Evolutionary conservation across 148 eudicot species (phyloP).

Genomic region (Limonium bicolor): DNA sequence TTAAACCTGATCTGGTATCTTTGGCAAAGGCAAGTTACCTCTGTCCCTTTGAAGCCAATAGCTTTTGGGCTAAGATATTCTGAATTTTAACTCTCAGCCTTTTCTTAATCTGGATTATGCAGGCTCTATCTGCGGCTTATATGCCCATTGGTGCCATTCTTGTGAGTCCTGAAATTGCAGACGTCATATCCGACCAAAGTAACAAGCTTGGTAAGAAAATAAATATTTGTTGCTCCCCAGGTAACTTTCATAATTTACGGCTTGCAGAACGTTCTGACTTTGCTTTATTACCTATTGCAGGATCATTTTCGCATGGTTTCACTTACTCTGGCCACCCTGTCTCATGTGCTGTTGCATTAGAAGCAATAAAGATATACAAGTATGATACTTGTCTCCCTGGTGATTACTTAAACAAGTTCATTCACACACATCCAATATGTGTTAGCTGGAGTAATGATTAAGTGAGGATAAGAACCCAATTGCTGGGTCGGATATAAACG

Average conservation of each 20-base stretch:
- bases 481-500: too few relatives aligned
- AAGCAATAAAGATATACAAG: constrained; percentile 84
- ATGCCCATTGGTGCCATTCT: constrained; percentile 97
- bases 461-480: too few relatives aligned
- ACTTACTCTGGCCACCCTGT: constrained; percentile 97
- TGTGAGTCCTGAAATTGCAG: constrained; percentile 69
- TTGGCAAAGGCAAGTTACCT: constrained; percentile 53
- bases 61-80: background rate
- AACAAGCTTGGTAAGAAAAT: constrained; percentile 62
- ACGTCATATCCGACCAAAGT: constrained; percentile 74
- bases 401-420: too few relatives aligned
- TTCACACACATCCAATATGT: too few relatives aligned
- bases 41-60: background rate
- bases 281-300: constrained; percentile 12
- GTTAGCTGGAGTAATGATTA: too few relatives aligned
- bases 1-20: constrained; percentile 90
- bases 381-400: constrained; percentile 21
- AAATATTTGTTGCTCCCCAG: background rate
- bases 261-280: background rate
- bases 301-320: constrained; percentile 83
- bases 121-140: constrained; percentile 94
- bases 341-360: constrained; percentile 88
- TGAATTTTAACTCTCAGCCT: background rate
- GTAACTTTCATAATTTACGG: background rate
- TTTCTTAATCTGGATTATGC: background rate